Conservation (phyloP, 192 early-diverging fungal genomes). For the Coemansia sp. region DNA sequence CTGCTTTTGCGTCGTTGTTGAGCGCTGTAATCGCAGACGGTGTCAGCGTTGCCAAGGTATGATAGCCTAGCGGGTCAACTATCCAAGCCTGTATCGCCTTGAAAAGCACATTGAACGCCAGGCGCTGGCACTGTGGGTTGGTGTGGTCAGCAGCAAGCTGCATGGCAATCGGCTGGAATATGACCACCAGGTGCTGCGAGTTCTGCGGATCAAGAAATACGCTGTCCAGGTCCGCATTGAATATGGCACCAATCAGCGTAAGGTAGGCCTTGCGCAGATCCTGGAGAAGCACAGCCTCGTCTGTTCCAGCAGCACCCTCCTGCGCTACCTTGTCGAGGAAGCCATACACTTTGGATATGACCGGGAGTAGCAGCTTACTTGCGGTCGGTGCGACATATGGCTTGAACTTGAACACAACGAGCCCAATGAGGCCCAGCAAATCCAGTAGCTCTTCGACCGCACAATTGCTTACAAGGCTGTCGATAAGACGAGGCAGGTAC, state of each 20-base stretch:
- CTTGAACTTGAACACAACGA: conserved; percentile 91
- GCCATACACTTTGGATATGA: conserved; percentile 79
- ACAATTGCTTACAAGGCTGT: conserved; percentile 73
- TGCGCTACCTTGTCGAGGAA: conserved; percentile 78
- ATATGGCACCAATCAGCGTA: conserved; percentile 73
- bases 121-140: conserved; percentile 42
- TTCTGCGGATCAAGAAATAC: conserved; percentile 75
- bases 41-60: conserved; percentile 50
- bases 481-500: conserved; percentile 76
- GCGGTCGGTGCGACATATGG: conserved; percentile 51
- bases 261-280: conserved; percentile 85
- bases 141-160: conserved; percentile 28
- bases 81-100: conserved; percentile 52
- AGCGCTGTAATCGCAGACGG: conserved; percentile 32
- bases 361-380: conserved; percentile 70
- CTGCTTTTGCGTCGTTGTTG: conserved; percentile 6
- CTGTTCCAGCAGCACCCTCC: conserved; percentile 69
- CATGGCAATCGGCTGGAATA: conserved; percentile 35
- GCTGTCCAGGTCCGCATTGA: conserved; percentile 76
- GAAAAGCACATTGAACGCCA: conserved; percentile 39
- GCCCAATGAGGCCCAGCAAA: conserved; percentile 80
- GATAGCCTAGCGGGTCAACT: conserved; percentile 42
- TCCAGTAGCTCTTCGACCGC: conserved; percentile 78
- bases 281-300: conserved; percentile 74
- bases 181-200: conserved; percentile 34